Base-by-base conservation (phyloP, 257 asterid species). In the Penstemon eatonii region DNA sequence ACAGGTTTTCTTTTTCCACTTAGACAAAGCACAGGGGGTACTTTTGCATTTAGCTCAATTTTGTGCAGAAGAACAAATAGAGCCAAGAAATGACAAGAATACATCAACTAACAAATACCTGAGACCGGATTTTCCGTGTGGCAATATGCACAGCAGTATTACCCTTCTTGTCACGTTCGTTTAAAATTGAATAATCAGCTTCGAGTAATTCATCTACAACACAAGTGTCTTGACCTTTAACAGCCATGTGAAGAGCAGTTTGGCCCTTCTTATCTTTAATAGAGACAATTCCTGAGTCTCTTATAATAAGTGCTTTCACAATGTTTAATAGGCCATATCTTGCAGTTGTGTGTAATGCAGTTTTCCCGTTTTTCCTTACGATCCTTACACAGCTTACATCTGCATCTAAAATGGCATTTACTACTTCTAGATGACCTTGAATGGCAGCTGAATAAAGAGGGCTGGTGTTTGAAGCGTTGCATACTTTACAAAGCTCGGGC, bases 161-260 rank as follows among this genome's bases (percentile, higher is more conserved):
- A 52, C 96, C 99, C 87, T 89, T 94, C 79, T 85, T 94, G 79
- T 94, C 99, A 12, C 96, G 87, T 61, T 84, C 96, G 56, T 91
- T 94, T 39, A 94, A 68, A 71, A 91, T 82, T 1, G 93, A 79
- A 67, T 72, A 80, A 81, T 91, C 96, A 50, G 87, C 87, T 78
- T 89, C 95, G 69, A 94, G 69, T 61, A 94, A 69, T 64, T 91
- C 96, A 66, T 91, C 96, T 7, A 94, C 87, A 33, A 91, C 97
- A 7, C 71, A 59, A 54, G 86, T 60, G 67, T 87, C 85, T 69
- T 94, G 96, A 76, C 99, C 99, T 74, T 94, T 94, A 37, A 86
- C 99, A 68, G 99, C 99, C 99, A 94, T 94, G 73, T 94, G 99
- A 70, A 94, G 81, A 15, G 99, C 97, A 4, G 99, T 94, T 82